These are phyloP conservation scores for Avena atlantica DNA, from an alignment of 176 grass and related monocot genomes.

Conservation along the genomic window DNA sequence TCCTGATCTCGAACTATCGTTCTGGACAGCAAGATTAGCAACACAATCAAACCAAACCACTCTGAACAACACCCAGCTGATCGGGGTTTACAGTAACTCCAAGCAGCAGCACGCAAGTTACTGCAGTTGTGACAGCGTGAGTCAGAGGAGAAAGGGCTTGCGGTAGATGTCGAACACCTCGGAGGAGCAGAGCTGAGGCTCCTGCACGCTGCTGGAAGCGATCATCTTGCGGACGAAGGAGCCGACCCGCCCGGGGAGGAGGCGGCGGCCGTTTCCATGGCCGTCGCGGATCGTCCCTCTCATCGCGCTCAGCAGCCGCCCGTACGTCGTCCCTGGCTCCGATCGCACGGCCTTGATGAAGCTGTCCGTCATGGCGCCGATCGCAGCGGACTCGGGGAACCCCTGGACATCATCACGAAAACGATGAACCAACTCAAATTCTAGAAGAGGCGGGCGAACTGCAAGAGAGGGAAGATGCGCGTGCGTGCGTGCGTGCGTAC, in stretches of 20 bases:
- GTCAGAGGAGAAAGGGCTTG: conserved; percentile 83
- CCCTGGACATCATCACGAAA: conserved; percentile 33
- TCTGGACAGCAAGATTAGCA: not conserved
- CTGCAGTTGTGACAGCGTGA: not conserved
- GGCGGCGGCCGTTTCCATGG: conserved; percentile 24
- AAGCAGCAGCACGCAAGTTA: not conserved
- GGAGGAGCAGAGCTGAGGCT: conserved; percentile 87
- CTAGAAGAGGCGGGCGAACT: too few species aligned
- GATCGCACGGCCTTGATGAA: conserved; percentile 72
- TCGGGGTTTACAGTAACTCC: not conserved
- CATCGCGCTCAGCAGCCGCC: conserved; percentile 68
- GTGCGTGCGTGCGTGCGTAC: not conserved
- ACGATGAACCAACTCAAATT: not conserved
- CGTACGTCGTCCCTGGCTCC: conserved; percentile 79
- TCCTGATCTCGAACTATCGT: not conserved
- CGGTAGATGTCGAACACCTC: conserved; percentile 84
- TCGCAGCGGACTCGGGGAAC: conserved; percentile 44
- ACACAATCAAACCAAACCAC: not conserved
- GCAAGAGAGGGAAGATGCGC: too few species aligned
- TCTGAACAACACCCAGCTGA: not conserved
- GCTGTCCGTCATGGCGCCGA: conserved; percentile 93
- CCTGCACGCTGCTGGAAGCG: conserved; percentile 66
- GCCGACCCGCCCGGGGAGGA: conserved; percentile 57
- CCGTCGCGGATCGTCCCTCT: conserved; percentile 65
- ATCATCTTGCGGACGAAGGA: conserved; percentile 71